Evolutionary conservation across 108 stramenopile genomes (phyloP), one percentile per base, ranked within the genome.

Genomic region (Hondaea fermentalgiana): DNA sequence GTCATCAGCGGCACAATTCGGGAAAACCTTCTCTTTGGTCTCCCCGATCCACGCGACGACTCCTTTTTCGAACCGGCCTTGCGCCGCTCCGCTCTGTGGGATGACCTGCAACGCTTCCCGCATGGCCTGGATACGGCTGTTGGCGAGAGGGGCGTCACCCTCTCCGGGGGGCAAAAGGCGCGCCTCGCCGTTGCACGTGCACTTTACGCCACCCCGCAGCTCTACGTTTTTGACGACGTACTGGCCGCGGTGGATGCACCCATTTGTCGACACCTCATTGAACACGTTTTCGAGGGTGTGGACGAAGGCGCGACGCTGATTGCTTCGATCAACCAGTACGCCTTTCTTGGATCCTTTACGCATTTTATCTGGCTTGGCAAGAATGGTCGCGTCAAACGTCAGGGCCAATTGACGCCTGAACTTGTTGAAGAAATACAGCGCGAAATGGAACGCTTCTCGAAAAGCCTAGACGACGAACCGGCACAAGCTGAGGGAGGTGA

Each of bases 101-200:
- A 97, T 72, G 98, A 99, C 90, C 91, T 99, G 49, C 93, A 92
- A 12, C 91, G 95, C 21, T 89, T 98, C 21, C 97, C 97, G 6
- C 97, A 95, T 4, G 99, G 99, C 8, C 97, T 98, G 76, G 88
- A 91, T 93, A 98, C 98, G 19, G 99, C 98, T 91, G 98, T 99
- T 64, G 97, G 96, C 5, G 95, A 96, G 88, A 92, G 96, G 59
- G 97, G 98, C 4, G 96, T 97, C 89, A 98, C 97, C 87, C 91
- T 97, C 4, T 92, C 90, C 28, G 97, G 98, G 25, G 98, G 98
- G 0, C 98, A 98, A 90, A 97, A 97, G 90, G 97, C 97, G 0
- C 91, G 90, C 23, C 16, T 91, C 5, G 44, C 49, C 23, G 47
- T 90, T 5, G 96, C 96, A 12, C 92, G 97, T 6, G 97, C 96